Conservation (phyloP, 2,329 filamentous ascomycete genomes). For the Xylaria sp. region DNA sequence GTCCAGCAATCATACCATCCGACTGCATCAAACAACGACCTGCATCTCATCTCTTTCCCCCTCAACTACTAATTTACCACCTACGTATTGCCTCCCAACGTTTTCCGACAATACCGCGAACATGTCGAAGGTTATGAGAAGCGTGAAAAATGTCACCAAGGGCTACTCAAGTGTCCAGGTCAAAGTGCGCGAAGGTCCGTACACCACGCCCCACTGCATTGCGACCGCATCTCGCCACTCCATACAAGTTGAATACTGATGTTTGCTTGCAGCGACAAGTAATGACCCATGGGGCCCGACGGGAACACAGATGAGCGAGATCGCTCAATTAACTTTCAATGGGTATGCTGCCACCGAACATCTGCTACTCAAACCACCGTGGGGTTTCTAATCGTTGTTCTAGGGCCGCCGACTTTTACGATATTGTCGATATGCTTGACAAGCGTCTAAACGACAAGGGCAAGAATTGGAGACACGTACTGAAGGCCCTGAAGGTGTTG, state of each 20-base stretch:
- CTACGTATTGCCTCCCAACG: slow-evolving; percentile 5
- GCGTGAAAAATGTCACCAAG: slow-evolving; percentile 99
- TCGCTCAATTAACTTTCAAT: slow-evolving; percentile 96
- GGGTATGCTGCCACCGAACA: slow-evolving; percentile 65
- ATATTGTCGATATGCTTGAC: slow-evolving; percentile 99
- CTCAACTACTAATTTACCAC: slow-evolving; percentile 5
- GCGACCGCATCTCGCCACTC: slow-evolving; percentile 20
- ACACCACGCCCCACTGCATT: slow-evolving; percentile 3
- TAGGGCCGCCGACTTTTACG: slow-evolving; percentile 96
- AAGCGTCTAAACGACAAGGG: slow-evolving; percentile 98
- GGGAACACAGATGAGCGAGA: slow-evolving; percentile 97
- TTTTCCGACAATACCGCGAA: slow-evolving; percentile 38
- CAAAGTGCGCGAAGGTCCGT: slow-evolving; percentile 92
- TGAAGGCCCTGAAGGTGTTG: slow-evolving; percentile 96
- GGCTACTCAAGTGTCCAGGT: slow-evolving; percentile 96
- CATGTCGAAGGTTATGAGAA: slow-evolving; percentile 97
- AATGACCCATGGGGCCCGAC: slow-evolving; percentile 99
- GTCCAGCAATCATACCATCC: slow-evolving; percentile 14
- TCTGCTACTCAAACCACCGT: background rate
- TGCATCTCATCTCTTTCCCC: slow-evolving; percentile 5
- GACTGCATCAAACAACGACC: slow-evolving; percentile 8
- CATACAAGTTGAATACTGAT: slow-evolving; percentile 32
- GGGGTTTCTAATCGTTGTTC: slow-evolving; percentile 21
- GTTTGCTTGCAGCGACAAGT: slow-evolving; percentile 75
- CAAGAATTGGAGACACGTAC: slow-evolving; percentile 98